Conservation (phyloP, 768 basidiomycete species). For the Panellus pusillus region DNA sequence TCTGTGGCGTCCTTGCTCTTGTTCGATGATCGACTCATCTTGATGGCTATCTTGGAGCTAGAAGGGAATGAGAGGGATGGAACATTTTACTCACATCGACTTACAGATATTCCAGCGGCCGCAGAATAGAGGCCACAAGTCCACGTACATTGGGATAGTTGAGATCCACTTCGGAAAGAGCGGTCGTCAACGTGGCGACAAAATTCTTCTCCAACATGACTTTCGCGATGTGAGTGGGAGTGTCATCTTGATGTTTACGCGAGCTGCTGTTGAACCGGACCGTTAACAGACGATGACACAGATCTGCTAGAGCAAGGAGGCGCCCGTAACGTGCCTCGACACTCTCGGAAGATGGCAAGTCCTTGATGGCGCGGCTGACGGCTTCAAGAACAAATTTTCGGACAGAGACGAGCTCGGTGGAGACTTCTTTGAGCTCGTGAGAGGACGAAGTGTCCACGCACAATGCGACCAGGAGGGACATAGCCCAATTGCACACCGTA, state of each 20-base stretch:
- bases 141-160: slow-evolving; percentile 91
- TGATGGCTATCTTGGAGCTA: slow-evolving; percentile 96
- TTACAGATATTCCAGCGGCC: slow-evolving; percentile 88
- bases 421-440: slow-evolving; percentile 73
- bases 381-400: slow-evolving; percentile 91
- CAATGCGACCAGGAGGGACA: slow-evolving; percentile 89
- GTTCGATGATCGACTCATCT: slow-evolving; percentile 83
- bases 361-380: slow-evolving; percentile 84
- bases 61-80: slow-evolving; percentile 19
- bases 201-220: slow-evolving; percentile 99
- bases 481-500: slow-evolving; percentile 79
- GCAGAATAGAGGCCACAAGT: slow-evolving; percentile 83
- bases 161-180: slow-evolving; percentile 89
- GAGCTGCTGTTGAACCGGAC: slow-evolving; percentile 66
- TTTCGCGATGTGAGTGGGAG: slow-evolving; percentile 91
- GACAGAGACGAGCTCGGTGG: slow-evolving; percentile 80
- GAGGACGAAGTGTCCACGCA: slow-evolving; percentile 79
- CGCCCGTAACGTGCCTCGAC: slow-evolving; percentile 84
- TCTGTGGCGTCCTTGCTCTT: slow-evolving; percentile 61
- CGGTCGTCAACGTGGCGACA: slow-evolving; percentile 82
- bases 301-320: slow-evolving; percentile 80
- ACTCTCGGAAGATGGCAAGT: slow-evolving; percentile 56
- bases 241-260: slow-evolving; percentile 64
- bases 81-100: slow-evolving; percentile 26
- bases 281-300: slow-evolving; percentile 85